Conservation (phyloP, 2,329 filamentous ascomycete genomes). For the Coniochaeta sp. region DNA sequence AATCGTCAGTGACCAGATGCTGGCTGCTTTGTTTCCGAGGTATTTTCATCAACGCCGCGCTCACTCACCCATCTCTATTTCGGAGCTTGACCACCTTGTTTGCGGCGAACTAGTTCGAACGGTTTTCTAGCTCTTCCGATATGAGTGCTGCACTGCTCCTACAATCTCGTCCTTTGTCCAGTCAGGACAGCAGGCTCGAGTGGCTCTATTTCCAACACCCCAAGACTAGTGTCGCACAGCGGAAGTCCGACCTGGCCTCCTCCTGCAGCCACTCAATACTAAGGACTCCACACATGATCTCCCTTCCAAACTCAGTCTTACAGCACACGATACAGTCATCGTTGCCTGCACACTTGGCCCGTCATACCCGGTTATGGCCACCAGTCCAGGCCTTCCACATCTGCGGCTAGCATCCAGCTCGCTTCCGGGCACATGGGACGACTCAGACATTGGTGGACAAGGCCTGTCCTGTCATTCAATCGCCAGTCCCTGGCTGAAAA, state of each 20-base stretch:
- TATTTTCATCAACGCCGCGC: not conserved
- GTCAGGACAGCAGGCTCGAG: not conserved
- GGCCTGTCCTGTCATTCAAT: not conserved
- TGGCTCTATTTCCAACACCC: not conserved
- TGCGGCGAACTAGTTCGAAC: not conserved
- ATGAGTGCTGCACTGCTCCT: not conserved
- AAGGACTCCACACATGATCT: constrained; percentile 1
- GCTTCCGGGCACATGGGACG: not conserved
- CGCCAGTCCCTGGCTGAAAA: not conserved
- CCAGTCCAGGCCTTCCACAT: constrained; percentile 1
- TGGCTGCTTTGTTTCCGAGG: not conserved
- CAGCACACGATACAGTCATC: not conserved
- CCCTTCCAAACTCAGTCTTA: not conserved
- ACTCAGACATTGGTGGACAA: not conserved
- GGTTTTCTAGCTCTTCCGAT: not conserved
- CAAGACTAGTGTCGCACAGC: not conserved
- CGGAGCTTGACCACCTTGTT: not conserved
- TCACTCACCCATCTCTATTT: not conserved
- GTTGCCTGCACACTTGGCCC: not conserved
- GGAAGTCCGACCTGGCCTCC: constrained; percentile 1
- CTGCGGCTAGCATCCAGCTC: not conserved
- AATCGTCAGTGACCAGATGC: not conserved
- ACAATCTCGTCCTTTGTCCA: not conserved
- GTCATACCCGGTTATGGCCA: not conserved
- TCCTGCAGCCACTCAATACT: constrained; percentile 11